Conservation (phyloP, 495 filamentous ascomycete species). For the Lindgomyces ingoldianus region DNA sequence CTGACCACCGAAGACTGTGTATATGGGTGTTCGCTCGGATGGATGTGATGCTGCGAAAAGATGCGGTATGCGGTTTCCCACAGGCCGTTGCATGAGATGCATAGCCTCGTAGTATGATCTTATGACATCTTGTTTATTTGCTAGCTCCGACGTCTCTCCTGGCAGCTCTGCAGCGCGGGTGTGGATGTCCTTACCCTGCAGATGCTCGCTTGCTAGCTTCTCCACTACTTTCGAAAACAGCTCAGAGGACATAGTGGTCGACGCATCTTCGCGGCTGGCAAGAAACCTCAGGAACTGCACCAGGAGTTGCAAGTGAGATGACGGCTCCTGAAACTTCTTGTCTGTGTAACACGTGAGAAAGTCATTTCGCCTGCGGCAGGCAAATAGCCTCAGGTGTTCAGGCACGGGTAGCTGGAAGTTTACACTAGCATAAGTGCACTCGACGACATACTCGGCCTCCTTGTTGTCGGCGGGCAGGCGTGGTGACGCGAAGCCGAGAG, state of each 20-base stretch:
- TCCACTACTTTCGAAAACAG: conserved; percentile 14
- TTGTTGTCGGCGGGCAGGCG: conserved; percentile 2
- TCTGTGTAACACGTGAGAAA: conserved; percentile 10
- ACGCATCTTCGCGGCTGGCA: conserved; percentile 8
- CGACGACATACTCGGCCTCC: conserved; percentile 11
- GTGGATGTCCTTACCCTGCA: conserved; percentile 18
- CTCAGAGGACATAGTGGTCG: conserved; percentile 5
- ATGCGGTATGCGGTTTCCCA: conserved; percentile 11
- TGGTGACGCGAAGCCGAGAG: background rate
- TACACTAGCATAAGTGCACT: conserved; percentile 4
- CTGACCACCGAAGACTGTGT: conserved; percentile 31
- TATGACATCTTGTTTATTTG: conserved; percentile 18
- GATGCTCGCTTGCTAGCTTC: conserved; percentile 6
- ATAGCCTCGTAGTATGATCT: conserved; percentile 23
- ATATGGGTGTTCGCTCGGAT: conserved; percentile 12
- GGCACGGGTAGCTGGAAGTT: conserved; percentile 15
- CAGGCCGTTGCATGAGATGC: conserved; percentile 13
- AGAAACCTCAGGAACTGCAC: conserved; percentile 19
- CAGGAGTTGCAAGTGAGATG: conserved; percentile 14
- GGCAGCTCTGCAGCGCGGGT: conserved; percentile 11
- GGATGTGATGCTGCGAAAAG: conserved; percentile 16
- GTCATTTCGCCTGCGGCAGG: conserved; percentile 10
- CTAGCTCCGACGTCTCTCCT: conserved; percentile 1
- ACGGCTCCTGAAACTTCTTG: conserved; percentile 3
- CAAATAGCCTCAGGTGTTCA: conserved; percentile 13